Evolutionary conservation across 495 filamentous ascomycete species (phyloP).

Genomic region (Tetracladium setigerum): DNA sequence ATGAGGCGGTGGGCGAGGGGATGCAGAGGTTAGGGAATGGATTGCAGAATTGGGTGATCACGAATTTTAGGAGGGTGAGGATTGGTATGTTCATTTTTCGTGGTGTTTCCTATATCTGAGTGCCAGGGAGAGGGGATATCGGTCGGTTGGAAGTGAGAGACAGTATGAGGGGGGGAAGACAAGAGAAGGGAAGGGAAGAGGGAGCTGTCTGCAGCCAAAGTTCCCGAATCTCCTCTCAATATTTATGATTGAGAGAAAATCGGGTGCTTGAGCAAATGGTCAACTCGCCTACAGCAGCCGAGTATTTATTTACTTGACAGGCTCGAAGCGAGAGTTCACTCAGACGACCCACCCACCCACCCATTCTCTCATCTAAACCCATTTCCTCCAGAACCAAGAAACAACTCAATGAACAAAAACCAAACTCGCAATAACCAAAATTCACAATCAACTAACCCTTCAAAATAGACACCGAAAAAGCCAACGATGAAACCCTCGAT

Average conservation of each 20-base stretch:
- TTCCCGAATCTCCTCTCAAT: too few relatives aligned
- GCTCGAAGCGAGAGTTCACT: neutral
- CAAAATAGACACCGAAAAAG: constrained; percentile 30
- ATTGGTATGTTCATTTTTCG: constrained; percentile 31
- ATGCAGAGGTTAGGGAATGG: constrained; percentile 42
- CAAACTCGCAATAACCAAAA: neutral
- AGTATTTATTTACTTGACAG: neutral
- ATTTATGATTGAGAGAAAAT: too few relatives aligned
- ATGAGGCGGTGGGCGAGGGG: constrained; percentile 43
- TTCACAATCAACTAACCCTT: constrained; percentile 5
- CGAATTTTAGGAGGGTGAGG: constrained; percentile 43
- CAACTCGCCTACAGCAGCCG: too few relatives aligned
- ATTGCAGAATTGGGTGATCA: constrained; percentile 51
- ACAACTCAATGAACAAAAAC: too few relatives aligned
- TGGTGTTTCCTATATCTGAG: neutral
- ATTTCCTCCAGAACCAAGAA: too few relatives aligned
- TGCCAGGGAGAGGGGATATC: neutral
- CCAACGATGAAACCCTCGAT: constrained; percentile 24
- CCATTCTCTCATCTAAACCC: neutral
- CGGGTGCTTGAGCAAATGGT: too few relatives aligned
- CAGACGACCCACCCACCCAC: too few relatives aligned
- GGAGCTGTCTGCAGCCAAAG: too few relatives aligned
- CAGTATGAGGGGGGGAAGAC: too few relatives aligned
- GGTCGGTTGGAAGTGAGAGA: too few relatives aligned
- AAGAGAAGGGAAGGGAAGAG: too few relatives aligned